Base-by-base conservation (phyloP, 495 filamentous ascomycete genomes). In the Xylaria grammica region DNA sequence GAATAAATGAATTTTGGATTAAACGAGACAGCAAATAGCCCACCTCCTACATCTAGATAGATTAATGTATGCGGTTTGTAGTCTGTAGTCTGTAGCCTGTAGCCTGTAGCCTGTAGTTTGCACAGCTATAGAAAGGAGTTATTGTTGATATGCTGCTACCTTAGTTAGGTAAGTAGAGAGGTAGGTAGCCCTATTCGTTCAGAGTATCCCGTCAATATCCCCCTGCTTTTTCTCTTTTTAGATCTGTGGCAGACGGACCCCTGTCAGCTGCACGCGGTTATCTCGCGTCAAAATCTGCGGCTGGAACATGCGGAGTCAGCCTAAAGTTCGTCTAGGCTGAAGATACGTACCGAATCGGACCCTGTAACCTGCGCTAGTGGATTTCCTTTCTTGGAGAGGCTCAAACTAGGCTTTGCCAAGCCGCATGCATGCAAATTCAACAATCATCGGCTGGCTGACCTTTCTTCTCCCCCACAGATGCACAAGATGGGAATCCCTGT, bases 251-350 rank as follows among this genome's bases (percentile, higher is more conserved):
- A 55, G 62, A 58, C 40, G 55, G 62, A 58, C 40, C 62, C 62
- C 53, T 57, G 62, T 38, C 53, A 27, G 32, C 4, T 29, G 44
- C 29, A 40, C 38, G 61, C 62, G 62, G 62, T 36, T 64, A 64
- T 64, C 62, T 64, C 62, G 62, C 62, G 52, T 64, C 53, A 50
- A 51, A 58, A 57, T 51, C 52, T 64, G 62, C 53, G 62, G 62
- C 62, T 64, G 44, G 45, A 34, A 58, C 15, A 57, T 42, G 32
- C 58, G 62, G 62, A 52, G 30, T 20, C 32, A 40, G 15, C 30
- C 24, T 38, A 42, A 58, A 50, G 40, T 26, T n/a, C 7, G 34
- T 27, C 15, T 50, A 20, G 58, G 58, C 46, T 52, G 46, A 42
- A 51, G 58, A 61, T 51, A 61, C 62, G 62, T 64, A 64, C 62